These are phyloP conservation scores for Fusarium nygamai DNA, from an alignment of 2,329 filamentous ascomycete genomes.

Conservation along the genomic window DNA sequence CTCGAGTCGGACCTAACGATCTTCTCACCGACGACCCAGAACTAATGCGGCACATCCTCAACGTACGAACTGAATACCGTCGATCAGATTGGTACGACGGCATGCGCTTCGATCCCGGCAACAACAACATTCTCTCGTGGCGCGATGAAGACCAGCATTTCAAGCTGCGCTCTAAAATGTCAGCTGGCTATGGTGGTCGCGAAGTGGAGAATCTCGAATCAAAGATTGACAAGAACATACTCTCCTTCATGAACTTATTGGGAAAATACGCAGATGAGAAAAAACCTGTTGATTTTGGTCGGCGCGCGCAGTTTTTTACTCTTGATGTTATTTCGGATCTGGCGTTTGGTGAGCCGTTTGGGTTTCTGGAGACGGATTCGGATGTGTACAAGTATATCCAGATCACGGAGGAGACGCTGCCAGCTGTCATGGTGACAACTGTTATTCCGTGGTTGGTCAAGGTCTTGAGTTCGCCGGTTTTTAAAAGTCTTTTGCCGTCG, in stretches of 20 bases:
- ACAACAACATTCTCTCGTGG: conserved; percentile 61
- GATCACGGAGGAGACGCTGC: conserved; percentile 54
- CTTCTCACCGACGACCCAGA: conserved; percentile 53
- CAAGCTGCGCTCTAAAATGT: conserved; percentile 60
- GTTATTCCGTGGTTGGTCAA: conserved; percentile 54
- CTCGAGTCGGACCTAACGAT: conserved; percentile 54
- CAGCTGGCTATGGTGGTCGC: conserved; percentile 62
- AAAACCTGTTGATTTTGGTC: conserved; percentile 53
- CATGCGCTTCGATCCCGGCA: conserved; percentile 61
- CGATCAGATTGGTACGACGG: conserved; percentile 58
- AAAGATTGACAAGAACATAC: conserved; percentile 59
- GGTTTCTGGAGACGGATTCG: conserved; percentile 56
- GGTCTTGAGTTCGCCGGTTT: conserved; percentile 52
- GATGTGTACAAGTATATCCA: conserved; percentile 59
- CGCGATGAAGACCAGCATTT: conserved; percentile 56
- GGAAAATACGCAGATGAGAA: conserved; percentile 12
- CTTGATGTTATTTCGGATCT: conserved; percentile 64
- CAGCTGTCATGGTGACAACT: conserved; percentile 56
- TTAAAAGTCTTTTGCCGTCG: conserved; percentile 54
- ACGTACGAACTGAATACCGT: conserved; percentile 48
- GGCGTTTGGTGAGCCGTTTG: conserved; percentile 59
- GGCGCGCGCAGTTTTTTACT: conserved; percentile 61
- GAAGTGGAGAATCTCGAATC: conserved; percentile 61
- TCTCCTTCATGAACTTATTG: conserved; percentile 53
- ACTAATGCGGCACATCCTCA: conserved; percentile 48